These are phyloP conservation scores for Massariosphaeria phaeospora DNA, from an alignment of 495 filamentous ascomycete species.

Conservation along the genomic window DNA sequence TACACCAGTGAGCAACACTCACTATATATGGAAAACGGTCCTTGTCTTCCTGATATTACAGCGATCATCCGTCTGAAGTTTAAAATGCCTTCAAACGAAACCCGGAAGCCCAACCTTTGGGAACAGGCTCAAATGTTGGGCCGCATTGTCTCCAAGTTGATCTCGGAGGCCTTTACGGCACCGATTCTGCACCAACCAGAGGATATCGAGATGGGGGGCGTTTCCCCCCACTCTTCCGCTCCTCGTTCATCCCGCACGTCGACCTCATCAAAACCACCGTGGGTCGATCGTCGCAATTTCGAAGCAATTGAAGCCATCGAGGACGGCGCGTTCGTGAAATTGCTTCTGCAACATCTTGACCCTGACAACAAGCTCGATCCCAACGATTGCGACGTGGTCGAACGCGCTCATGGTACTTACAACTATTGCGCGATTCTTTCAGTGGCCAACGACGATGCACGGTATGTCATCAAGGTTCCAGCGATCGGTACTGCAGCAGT, in stretches of 20 bases:
- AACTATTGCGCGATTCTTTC: neutral
- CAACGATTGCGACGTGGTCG: neutral
- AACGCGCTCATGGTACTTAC: neutral
- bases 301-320: neutral
- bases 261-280: neutral
- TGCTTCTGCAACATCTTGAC: conserved; percentile 2
- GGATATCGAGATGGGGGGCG: neutral
- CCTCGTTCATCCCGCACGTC: neutral
- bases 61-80: no score
- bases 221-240: neutral
- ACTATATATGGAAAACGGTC: no score
- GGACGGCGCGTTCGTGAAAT: neutral
- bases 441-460: neutral
- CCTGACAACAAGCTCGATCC: neutral
- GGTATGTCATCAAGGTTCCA: conserved; percentile 8
- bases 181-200: no score
- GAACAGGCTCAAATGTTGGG: no score
- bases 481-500: neutral
- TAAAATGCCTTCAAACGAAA: no score
- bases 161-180: no score
- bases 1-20: no score
- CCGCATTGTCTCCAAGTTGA: no score
- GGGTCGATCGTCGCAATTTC: neutral
- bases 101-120: no score
- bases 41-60: no score